Percentiles rank a stretch among this genome's conserved stretches.
These are phyloP conservation scores for Botrytis byssoidea DNA, from an alignment of 2,329 filamentous ascomycete genomes.

Conservation along the genomic window DNA sequence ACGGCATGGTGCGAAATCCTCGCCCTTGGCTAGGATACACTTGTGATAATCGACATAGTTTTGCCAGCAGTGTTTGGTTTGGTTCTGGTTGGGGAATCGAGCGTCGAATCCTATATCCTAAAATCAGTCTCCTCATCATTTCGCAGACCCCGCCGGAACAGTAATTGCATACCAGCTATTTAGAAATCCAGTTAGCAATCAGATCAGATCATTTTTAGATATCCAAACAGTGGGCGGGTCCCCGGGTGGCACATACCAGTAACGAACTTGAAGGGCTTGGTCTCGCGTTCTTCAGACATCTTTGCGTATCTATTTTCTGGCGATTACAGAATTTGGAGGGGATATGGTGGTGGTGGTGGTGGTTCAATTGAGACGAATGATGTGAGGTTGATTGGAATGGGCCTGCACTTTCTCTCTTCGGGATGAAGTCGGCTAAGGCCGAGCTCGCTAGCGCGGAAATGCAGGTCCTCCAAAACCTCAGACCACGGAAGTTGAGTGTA, in stretches of 20 bases:
- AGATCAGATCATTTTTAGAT: slow-evolving; percentile 35
- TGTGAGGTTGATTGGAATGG: slow-evolving; percentile 33
- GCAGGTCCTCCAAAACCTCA: slow-evolving; percentile 22
- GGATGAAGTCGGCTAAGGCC: slow-evolving; percentile 39
- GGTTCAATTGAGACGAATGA: slow-evolving; percentile 40
- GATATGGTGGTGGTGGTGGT: slow-evolving; percentile 34
- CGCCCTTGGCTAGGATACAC: slow-evolving; percentile 97
- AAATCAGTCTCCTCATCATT: slow-evolving; percentile 25
- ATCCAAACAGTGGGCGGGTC: slow-evolving; percentile 23
- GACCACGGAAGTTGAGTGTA: slow-evolving; percentile 28
- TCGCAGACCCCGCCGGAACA: slow-evolving; percentile 15
- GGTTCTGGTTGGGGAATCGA: slow-evolving; percentile 98
- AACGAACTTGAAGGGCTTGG: slow-evolving; percentile 99
- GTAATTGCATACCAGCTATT: slow-evolving; percentile 48
- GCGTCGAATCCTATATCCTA: slow-evolving; percentile 81
- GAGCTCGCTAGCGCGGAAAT: slow-evolving; percentile 24
- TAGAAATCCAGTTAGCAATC: slow-evolving; percentile 42
- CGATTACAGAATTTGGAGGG: slow-evolving; percentile 36
- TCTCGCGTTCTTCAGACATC: slow-evolving; percentile 93
- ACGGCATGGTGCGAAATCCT: slow-evolving; percentile 95
- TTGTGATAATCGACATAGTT: slow-evolving; percentile 99
- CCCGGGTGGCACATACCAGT: slow-evolving; percentile 67
- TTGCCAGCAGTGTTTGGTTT: slow-evolving; percentile 99
- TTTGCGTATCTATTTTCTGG: slow-evolving; percentile 49
- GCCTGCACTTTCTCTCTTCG: slow-evolving; percentile 22